phyloP scores from a whole-genome alignment of 305 asterid genomes.

The Fraxinus greggii region DNA sequence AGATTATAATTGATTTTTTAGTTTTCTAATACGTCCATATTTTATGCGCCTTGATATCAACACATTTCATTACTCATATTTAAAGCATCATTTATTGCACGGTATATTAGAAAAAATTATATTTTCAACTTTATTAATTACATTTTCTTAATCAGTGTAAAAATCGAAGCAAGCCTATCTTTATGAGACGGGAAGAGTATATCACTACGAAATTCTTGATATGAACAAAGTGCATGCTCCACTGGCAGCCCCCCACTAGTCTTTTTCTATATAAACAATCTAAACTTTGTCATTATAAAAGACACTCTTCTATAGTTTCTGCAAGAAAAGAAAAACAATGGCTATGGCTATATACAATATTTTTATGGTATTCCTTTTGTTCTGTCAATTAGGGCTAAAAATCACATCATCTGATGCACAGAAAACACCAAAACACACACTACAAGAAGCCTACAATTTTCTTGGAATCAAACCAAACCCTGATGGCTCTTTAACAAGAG shows the following conservation, averaged over 20 bases:
- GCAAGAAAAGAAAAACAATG: not conserved
- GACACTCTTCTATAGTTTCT: not conserved
- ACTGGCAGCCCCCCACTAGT: not conserved
- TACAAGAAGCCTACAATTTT: conserved; percentile 32
- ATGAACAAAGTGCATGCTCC: not conserved
- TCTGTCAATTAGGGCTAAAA: not conserved
- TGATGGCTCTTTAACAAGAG: conserved; percentile 66
- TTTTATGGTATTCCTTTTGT: not conserved
- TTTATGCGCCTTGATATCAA: not conserved
- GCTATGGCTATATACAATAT: not conserved
- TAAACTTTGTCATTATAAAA: not conserved
- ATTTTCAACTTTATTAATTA: too few species aligned
- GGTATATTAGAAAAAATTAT: not conserved
- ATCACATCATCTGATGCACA: not conserved
- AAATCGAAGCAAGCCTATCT: too few species aligned
- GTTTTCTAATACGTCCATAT: too few species aligned
- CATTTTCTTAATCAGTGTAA: not conserved
- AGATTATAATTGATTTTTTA: not conserved
- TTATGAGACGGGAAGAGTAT: too few species aligned
- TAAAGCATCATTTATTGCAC: too few species aligned
- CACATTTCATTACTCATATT: not conserved
- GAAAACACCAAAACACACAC: not conserved
- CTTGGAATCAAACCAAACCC: conserved; percentile 39
- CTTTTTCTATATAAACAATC: not conserved
- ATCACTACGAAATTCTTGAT: not conserved